These are phyloP conservation scores for Luffa aegyptiaca DNA, from an alignment of 306 rosid genomes.

Conservation along the genomic window DNA sequence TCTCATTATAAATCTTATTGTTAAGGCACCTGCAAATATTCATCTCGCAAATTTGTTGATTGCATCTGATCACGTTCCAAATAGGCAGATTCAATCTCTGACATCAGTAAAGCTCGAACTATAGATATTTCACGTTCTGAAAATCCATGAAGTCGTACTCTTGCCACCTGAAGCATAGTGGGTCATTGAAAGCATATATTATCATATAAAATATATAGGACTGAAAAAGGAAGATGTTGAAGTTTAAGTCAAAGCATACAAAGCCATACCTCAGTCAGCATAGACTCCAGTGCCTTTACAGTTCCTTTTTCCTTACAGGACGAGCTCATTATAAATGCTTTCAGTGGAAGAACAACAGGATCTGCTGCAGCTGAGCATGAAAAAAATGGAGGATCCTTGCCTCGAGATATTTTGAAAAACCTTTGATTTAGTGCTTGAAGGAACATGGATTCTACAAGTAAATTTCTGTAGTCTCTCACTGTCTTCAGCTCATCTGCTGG, in stretches of 20 bases:
- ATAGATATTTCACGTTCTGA: constrained; percentile 80
- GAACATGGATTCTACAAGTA: constrained; percentile 94
- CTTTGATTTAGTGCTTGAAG: constrained; percentile 79
- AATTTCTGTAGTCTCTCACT: constrained; percentile 73
- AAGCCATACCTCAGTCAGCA: constrained; percentile 63
- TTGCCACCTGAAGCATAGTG: constrained; percentile 60
- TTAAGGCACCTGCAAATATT: constrained; percentile 67
- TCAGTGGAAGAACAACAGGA: constrained; percentile 67
- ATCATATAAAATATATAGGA: background rate
- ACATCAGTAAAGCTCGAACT: constrained; percentile 69
- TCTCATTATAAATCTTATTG: background rate
- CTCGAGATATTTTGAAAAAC: constrained; percentile 82
- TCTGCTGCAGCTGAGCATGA: constrained; percentile 90
- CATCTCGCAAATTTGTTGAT: constrained; percentile 79
- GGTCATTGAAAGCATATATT: constrained; percentile 14
- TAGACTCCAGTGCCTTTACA: constrained; percentile 67
- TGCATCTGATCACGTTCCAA: constrained; percentile 98
- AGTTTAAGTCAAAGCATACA: constrained; percentile 3
- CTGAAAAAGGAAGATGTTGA: constrained; percentile 10
- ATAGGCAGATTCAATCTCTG: constrained; percentile 96
- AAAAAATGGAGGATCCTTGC: constrained; percentile 91
- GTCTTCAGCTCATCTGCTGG: constrained; percentile 63
- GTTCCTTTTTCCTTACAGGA: constrained; percentile 85
- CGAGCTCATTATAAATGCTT: constrained; percentile 79
- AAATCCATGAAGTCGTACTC: constrained; percentile 81